Conservation (phyloP, 2,329 filamentous ascomycete genomes). For the Mycosphaerella sp. region DNA sequence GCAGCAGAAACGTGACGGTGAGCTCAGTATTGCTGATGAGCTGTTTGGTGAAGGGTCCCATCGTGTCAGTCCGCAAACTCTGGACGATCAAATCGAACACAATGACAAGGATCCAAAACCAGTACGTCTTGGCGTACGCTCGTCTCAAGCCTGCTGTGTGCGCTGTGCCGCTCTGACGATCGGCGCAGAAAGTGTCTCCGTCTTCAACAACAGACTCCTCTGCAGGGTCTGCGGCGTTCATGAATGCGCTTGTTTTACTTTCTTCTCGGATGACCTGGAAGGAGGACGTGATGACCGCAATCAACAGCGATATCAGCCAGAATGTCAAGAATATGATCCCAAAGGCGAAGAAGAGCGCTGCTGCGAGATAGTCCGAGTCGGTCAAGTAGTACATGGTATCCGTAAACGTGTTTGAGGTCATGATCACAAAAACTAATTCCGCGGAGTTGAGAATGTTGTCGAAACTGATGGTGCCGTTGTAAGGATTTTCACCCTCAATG, state of each 20-base stretch:
- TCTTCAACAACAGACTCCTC: constrained; percentile 21
- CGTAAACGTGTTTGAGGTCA: constrained; percentile 96
- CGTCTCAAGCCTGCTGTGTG: constrained; percentile 53
- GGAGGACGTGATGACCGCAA: constrained; percentile 96
- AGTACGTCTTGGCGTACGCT: constrained; percentile 65
- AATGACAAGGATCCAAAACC: constrained; percentile 77
- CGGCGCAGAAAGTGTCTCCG: not conserved
- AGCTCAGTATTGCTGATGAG: constrained; percentile 71
- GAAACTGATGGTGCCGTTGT: constrained; percentile 81
- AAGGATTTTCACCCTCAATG: constrained; percentile 71
- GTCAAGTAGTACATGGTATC: constrained; percentile 92
- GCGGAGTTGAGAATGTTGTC: constrained; percentile 90
- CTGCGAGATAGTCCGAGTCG: constrained; percentile 81
- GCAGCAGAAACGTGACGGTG: constrained; percentile 68
- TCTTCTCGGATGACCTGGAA: constrained; percentile 98
- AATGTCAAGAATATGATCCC: constrained; percentile 87
- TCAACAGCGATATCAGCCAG: constrained; percentile 90
- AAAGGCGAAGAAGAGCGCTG: constrained; percentile 67
- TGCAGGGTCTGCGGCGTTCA: constrained; percentile 55
- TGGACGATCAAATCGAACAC: constrained; percentile 73
- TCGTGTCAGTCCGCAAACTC: constrained; percentile 67
- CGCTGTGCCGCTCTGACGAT: constrained; percentile 25
- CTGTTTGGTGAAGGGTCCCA: constrained; percentile 54
- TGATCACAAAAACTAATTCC: constrained; percentile 93
- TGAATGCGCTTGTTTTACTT: constrained; percentile 89